Conservation (phyloP, 306 rosid species). For the Prinsepia uniflora region DNA sequence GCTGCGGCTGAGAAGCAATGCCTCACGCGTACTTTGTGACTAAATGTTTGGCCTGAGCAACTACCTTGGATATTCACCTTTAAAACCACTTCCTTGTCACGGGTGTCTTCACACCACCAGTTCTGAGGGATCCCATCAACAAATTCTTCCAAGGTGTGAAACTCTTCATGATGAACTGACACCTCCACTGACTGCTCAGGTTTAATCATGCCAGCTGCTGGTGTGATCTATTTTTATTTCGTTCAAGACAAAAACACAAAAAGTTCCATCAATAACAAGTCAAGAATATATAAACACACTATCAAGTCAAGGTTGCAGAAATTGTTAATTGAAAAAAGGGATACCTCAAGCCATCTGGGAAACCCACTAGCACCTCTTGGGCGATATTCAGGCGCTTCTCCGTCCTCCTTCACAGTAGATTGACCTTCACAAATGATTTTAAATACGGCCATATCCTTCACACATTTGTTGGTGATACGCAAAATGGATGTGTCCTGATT, state of each 20-base stretch:
- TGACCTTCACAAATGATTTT: constrained; percentile 76
- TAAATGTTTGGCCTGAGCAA: constrained; percentile 41
- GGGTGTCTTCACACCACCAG: constrained; percentile 84
- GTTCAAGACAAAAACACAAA: background rate
- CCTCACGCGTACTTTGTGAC: constrained; percentile 52
- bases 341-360: constrained; percentile 99
- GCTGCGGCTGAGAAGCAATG: constrained; percentile 54
- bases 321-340: background rate
- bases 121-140: constrained; percentile 74
- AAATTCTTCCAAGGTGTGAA: constrained; percentile 52
- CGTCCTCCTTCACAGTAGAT: constrained; percentile 56
- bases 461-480: constrained; percentile 53
- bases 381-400: constrained; percentile 41
- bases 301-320: background rate
- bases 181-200: constrained; percentile 71
- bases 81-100: constrained; percentile 72
- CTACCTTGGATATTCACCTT: constrained; percentile 64
- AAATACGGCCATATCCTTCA: constrained; percentile 56
- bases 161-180: constrained; percentile 68
- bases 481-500: constrained; percentile 64
- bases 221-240: constrained; percentile 45
- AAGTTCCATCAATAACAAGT: background rate
- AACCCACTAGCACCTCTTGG: constrained; percentile 80
- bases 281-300: too few species aligned
- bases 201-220: constrained; percentile 73